These are phyloP conservation scores for Blastobotrys arbuscula DNA, from an alignment of 1,139 yeast genomes.

Conservation along the genomic window DNA sequence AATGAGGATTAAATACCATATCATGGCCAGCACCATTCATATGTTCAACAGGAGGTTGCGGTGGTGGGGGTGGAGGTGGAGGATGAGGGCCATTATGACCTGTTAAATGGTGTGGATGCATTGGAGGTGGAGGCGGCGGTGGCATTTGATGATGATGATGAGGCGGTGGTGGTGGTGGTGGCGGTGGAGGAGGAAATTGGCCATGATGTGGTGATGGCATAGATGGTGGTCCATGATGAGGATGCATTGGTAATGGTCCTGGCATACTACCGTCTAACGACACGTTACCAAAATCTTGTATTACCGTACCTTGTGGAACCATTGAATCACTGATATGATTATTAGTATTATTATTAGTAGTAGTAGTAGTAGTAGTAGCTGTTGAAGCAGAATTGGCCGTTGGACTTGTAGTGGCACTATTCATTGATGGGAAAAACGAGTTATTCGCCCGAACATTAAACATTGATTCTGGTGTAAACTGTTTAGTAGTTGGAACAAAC, in stretches of 20 bases:
- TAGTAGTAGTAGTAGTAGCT: background rate
- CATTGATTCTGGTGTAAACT: slow-evolving; percentile 21
- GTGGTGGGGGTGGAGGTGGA: slow-evolving; percentile 13
- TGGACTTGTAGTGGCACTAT: background rate
- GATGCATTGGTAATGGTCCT: background rate
- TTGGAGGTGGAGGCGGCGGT: slow-evolving; percentile 14
- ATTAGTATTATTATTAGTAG: background rate
- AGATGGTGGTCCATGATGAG: background rate
- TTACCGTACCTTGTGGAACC: slow-evolving; percentile 6
- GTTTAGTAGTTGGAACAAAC: slow-evolving; percentile 18
- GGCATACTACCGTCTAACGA: slow-evolving; percentile 4
- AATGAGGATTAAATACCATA: slow-evolving; percentile 23
- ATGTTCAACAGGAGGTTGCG: slow-evolving; percentile 13
- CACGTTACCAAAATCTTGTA: slow-evolving; percentile 13
- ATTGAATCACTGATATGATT: background rate
- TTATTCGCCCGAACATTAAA: slow-evolving; percentile 18
- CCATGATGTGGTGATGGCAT: slow-evolving; percentile 3
- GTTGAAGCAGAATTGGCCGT: background rate
- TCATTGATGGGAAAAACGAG: background rate
- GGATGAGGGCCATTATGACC: slow-evolving; percentile 3
- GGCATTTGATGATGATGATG: slow-evolving; percentile 7
- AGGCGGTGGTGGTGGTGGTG: slow-evolving; percentile 11
- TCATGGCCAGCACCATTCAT: slow-evolving; percentile 16
- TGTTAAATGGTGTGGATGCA: slow-evolving; percentile 13
- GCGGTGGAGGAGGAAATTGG: slow-evolving; percentile 7